phyloP scores from a whole-genome alignment of 805 yeast genomes.

The Nakazawaea laoshanensis region DNA sequence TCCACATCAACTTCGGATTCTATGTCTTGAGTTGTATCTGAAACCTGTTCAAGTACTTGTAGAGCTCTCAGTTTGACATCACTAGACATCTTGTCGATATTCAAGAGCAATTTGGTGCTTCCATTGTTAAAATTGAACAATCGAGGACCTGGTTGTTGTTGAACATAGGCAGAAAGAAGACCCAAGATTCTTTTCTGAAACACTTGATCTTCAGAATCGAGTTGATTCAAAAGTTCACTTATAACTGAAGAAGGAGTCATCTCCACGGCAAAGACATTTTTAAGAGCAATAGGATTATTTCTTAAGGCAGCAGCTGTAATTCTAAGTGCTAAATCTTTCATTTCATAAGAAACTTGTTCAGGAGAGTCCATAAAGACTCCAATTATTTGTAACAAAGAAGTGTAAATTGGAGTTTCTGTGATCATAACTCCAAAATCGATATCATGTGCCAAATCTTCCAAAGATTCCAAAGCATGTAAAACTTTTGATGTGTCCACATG shows the following conservation, averaged over 20 bases:
- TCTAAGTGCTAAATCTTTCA: slow-evolving; percentile 48
- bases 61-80: slow-evolving; percentile 29
- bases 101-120: slow-evolving; percentile 13
- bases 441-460: slow-evolving; percentile 62
- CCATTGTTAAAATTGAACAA: slow-evolving; percentile 15
- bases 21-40: slow-evolving; percentile 10
- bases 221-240: background rate
- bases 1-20: slow-evolving; percentile 15
- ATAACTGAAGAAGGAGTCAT: slow-evolving; percentile 11
- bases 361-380: slow-evolving; percentile 13
- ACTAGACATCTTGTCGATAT: slow-evolving; percentile 15
- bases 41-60: slow-evolving; percentile 40
- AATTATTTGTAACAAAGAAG: slow-evolving; percentile 21
- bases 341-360: slow-evolving; percentile 8
- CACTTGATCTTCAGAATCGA: slow-evolving; percentile 17
- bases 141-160: slow-evolving; percentile 23
- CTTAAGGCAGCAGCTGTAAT: slow-evolving; percentile 62
- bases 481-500: background rate
- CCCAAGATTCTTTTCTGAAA: slow-evolving; percentile 43
- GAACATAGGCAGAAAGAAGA: slow-evolving; percentile 37
- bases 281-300: slow-evolving; percentile 60
- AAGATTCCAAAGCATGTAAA: slow-evolving; percentile 27
- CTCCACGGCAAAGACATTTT: slow-evolving; percentile 19
- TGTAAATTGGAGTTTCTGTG: slow-evolving; percentile 23
- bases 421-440: slow-evolving; percentile 51